Evolutionary conservation across 2,329 filamentous ascomycete genomes (phyloP), one percentile per base, ranked within the genome.

Genomic region (Alternaria sp.): DNA sequence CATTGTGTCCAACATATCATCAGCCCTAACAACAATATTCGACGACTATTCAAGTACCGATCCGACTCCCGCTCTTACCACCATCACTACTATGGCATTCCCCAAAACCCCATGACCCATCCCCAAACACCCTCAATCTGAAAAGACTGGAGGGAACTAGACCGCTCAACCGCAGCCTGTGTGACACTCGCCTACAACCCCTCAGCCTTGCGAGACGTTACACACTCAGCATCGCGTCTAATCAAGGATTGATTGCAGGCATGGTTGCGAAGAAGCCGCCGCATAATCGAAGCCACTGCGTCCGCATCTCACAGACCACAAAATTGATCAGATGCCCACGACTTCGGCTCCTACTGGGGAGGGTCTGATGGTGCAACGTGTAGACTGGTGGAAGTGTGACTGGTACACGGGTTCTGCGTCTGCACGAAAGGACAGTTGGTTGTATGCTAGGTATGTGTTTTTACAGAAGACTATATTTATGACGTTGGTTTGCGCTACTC

Each of bases 111-210:
- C 26, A 47, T 30, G 11, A 20, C 0, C 38, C 16, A 47, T 20
- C 9, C 12, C 14, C n/a, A 34, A 22, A 9, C 44, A 34, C 7
- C 44, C 28, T 20, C 44, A 22, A 34, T 24, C 8, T 38, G 9
- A 51, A 5, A 12, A 24, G 32, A 6, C 34, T 16, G 14, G 14
- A 36, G 6, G 11, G 5, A 0, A 12, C 32, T 14, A 51, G 41
- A 38, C n/a, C 41, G 47, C 48, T 14, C 54, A 43, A 28, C 54
- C 56, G 41, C 42, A 36, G 38, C n/a, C 26, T 42, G 61, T 63
- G 60, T 54, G 51, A 66, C 53, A 39, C n/a, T 48, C 58, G 57
- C 52, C 38, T 61, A 63, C 58, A 52, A 36, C 34, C 11, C n/a
- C 28, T 28, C 49, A 52, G 49, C 11, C n/a, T 11, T 41, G 49